Evolutionary conservation across 2,329 filamentous ascomycete species (phyloP).

Genomic region (Arthroderma sp.): DNA sequence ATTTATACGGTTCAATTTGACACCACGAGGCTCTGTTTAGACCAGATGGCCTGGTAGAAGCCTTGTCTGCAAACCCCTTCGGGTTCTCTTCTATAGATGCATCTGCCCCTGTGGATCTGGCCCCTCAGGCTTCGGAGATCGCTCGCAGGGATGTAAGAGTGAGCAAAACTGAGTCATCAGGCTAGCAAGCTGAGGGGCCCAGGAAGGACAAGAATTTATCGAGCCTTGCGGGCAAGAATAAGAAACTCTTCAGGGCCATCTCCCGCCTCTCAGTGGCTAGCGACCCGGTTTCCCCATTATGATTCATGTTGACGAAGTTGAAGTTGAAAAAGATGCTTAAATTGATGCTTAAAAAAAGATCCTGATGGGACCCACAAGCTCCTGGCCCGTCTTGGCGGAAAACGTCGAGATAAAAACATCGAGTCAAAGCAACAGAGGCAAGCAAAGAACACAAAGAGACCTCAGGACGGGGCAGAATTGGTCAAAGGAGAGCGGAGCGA

Average conservation of each 20-base stretch:
- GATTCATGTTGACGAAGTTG: background rate
- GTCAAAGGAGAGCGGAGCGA: background rate
- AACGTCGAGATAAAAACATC: background rate
- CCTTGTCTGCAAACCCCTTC: background rate
- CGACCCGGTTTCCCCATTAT: background rate
- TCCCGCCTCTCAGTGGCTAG: no score
- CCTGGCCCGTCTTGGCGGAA: background rate
- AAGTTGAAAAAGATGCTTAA: background rate
- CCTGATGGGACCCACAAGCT: background rate
- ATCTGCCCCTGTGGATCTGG: no score
- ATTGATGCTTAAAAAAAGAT: background rate
- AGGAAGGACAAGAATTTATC: no score
- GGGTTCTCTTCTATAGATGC: no score
- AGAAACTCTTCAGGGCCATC: no score
- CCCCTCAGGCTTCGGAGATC: no score
- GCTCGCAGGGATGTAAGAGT: no score
- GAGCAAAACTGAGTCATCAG: no score
- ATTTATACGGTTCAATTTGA: background rate
- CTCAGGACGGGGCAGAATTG: background rate
- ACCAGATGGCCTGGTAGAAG: background rate
- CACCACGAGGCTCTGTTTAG: background rate
- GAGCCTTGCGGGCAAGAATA: no score
- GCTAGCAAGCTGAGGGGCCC: no score
- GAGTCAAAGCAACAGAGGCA: background rate
- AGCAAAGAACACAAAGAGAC: background rate